phyloP scores from a whole-genome alignment of 78 protist genomes.

The slime mould (Dictyostelium discoideum) region DNA sequence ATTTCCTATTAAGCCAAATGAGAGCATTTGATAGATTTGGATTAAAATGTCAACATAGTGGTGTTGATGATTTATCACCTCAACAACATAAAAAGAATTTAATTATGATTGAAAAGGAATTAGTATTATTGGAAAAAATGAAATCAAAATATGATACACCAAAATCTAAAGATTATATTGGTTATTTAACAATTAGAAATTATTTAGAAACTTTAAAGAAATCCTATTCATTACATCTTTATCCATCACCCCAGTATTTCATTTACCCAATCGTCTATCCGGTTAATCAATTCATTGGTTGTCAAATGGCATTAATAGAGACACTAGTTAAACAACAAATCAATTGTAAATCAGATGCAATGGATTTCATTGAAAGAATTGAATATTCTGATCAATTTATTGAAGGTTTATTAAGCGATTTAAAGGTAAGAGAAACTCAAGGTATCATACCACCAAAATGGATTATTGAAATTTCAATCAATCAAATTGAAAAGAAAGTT shows the following conservation, averaged over 20 bases:
- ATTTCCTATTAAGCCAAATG: background rate
- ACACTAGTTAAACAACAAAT: slow-evolving; percentile 20
- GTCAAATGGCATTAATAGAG: slow-evolving; percentile 25
- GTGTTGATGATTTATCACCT: background rate
- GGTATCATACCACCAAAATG: slow-evolving; percentile 15
- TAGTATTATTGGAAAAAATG: background rate
- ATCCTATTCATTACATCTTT: background rate
- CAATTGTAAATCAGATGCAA: background rate
- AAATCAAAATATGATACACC: slow-evolving; percentile 7
- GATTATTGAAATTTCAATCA: slow-evolving; percentile 3
- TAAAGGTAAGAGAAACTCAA: background rate
- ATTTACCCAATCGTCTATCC: slow-evolving; percentile 33
- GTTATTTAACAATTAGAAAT: background rate
- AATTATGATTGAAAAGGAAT: background rate
- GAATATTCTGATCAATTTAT: background rate
- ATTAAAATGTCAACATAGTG: background rate
- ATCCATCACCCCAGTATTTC: slow-evolving; percentile 47
- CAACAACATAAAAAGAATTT: background rate
- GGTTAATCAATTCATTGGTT: slow-evolving; percentile 40
- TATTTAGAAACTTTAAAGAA: background rate
- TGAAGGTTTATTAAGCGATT: slow-evolving; percentile 18
- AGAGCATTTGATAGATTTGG: slow-evolving; percentile 32
- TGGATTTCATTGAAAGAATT: slow-evolving; percentile 7
- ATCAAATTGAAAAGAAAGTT: slow-evolving; percentile 10
- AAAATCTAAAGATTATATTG: background rate